These are phyloP conservation scores for Trypanosoma melophagium DNA, from an alignment of 208 protist species.

Conservation along the genomic window DNA sequence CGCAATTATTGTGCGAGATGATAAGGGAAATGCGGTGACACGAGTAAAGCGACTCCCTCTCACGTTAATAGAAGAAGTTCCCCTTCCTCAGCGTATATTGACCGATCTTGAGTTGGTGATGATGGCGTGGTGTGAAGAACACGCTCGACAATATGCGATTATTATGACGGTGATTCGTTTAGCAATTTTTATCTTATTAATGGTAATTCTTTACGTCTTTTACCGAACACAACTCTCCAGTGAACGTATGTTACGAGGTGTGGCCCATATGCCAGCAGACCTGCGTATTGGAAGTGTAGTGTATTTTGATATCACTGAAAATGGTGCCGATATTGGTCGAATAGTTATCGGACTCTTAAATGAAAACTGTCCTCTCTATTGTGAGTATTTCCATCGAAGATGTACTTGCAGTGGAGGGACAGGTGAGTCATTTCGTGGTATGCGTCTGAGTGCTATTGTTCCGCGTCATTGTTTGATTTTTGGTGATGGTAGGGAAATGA, in stretches of 20 bases:
- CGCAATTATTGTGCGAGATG: conserved; percentile 60
- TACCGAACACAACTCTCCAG: conserved; percentile 78
- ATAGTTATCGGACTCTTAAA: conserved; percentile 87
- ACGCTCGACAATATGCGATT: conserved; percentile 72
- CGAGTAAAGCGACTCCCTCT: conserved; percentile 72
- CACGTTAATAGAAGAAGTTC: conserved; percentile 83
- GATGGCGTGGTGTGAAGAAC: conserved; percentile 90
- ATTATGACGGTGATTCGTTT: conserved; percentile 63
- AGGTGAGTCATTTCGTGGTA: conserved; percentile 79
- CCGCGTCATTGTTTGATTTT: conserved; percentile 81
- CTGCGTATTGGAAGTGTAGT: conserved; percentile 86
- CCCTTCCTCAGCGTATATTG: conserved; percentile 67
- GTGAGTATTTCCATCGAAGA: conserved; percentile 86
- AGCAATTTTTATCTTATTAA: conserved; percentile 65
- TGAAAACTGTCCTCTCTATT: conserved; percentile 87
- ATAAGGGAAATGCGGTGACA: conserved; percentile 61
- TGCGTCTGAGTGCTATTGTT: conserved; percentile 70
- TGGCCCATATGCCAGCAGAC: conserved; percentile 80
- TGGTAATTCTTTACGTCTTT: conserved; percentile 83
- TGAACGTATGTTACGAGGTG: conserved; percentile 77
- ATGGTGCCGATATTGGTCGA: conserved; percentile 76
- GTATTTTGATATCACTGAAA: conserved; percentile 86
- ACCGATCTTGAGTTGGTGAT: conserved; percentile 86
- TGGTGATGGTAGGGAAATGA: conserved; percentile 80
- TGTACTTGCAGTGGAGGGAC: conserved; percentile 77